Evolutionary conservation across 1,284 basidiomycete genomes (phyloP).

Genomic region (Trichosporon sp.): DNA sequence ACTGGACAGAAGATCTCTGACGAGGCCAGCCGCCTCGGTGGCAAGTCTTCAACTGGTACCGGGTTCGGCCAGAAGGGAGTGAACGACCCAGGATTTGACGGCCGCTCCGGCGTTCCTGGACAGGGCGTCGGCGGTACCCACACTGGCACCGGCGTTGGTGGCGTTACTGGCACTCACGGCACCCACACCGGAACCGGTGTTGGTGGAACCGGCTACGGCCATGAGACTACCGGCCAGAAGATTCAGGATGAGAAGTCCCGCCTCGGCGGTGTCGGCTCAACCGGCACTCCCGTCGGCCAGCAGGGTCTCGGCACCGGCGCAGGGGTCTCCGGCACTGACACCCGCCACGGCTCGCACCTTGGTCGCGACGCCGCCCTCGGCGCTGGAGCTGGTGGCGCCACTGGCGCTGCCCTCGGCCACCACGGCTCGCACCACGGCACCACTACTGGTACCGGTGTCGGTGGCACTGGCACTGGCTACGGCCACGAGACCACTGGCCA

Average conservation of each 20-base stretch:
- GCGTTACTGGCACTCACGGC: too few species aligned
- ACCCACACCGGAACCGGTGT: background rate
- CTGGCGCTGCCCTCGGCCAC: too few species aligned
- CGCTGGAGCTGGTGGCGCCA: too few species aligned
- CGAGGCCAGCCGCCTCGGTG: background rate
- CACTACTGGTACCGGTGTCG: too few species aligned
- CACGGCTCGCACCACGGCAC: too few species aligned
- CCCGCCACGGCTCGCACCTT: background rate
- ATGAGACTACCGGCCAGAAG: background rate
- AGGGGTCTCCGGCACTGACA: background rate
- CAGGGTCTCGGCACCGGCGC: background rate
- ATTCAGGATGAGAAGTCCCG: background rate
- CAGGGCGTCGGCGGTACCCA: background rate
- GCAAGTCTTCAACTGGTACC: background rate
- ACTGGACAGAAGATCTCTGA: conserved; percentile 14
- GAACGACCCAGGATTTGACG: conserved; percentile 8
- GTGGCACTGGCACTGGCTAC: too few species aligned
- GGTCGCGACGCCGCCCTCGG: too few species aligned
- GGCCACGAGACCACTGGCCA: too few species aligned
- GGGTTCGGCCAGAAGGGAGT: background rate
- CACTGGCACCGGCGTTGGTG: background rate
- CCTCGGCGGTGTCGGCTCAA: background rate
- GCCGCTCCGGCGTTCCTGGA: conserved; percentile 1
- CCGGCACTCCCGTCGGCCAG: background rate
- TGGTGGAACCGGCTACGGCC: background rate